Conservation (phyloP, 805 yeast genomes). For the Saccharomycopsis lassenensis region DNA sequence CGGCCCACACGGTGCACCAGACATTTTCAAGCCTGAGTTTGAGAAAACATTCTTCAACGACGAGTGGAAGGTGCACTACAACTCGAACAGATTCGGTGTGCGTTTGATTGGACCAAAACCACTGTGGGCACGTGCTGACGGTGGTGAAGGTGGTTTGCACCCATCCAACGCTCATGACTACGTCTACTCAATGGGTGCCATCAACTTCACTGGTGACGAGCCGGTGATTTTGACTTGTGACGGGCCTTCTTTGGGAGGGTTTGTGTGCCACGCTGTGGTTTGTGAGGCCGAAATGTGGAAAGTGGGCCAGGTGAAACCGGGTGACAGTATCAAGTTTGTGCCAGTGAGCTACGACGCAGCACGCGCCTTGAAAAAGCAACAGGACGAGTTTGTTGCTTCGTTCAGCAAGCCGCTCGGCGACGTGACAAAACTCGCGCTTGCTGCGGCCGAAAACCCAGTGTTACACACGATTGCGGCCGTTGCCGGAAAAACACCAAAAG, state of each 20-base stretch:
- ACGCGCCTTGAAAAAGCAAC: conserved; percentile 45
- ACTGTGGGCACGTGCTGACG: conserved; percentile 89
- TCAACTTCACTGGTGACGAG: conserved; percentile 97
- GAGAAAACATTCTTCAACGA: conserved; percentile 63
- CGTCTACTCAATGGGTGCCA: conserved; percentile 87
- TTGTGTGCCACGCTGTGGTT: conserved; percentile 93
- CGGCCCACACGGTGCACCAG: conserved; percentile 98
- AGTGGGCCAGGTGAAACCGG: conserved; percentile 95
- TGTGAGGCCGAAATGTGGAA: conserved; percentile 97
- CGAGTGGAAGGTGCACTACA: conserved; percentile 93
- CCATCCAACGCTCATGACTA: conserved; percentile 99
- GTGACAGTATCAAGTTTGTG: conserved; percentile 71
- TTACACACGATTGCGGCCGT: conserved; percentile 11
- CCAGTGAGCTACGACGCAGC: conserved; percentile 69
- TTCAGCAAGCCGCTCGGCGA: conserved; percentile 36
- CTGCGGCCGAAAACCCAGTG: conserved; percentile 58
- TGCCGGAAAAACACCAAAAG: conserved; percentile 45
- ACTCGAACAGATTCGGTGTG: conserved; percentile 94
- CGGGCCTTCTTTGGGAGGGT: conserved; percentile 96
- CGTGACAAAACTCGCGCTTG: too few relatives aligned
- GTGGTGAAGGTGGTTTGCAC: conserved; percentile 97
- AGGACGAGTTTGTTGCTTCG: conserved; percentile 42
- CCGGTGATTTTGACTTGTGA: conserved; percentile 95
- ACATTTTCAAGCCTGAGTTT: conserved; percentile 72
- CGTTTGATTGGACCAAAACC: conserved; percentile 94